Conservation (phyloP, 2,329 filamentous ascomycete species). For the Elsinoe arachidis region DNA sequence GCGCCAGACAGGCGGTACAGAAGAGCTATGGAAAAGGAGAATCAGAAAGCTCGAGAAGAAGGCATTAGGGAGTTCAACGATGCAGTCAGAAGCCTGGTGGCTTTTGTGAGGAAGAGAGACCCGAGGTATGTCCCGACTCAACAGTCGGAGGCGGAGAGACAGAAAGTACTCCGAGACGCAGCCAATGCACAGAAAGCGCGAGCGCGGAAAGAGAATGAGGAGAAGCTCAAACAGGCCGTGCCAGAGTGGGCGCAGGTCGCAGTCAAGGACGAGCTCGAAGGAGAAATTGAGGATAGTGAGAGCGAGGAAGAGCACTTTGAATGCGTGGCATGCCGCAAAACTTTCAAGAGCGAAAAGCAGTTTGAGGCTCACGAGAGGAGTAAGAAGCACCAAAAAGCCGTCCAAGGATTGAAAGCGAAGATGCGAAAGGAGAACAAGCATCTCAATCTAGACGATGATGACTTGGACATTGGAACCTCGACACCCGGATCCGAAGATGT, state of each 20-base stretch:
- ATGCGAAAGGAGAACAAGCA: slow-evolving; percentile 73
- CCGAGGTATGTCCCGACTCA: slow-evolving; percentile 71
- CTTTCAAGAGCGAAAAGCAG: slow-evolving; percentile 84
- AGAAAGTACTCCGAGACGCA: slow-evolving; percentile 66
- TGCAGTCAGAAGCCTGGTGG: slow-evolving; percentile 73
- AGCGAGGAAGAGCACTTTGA: slow-evolving; percentile 47
- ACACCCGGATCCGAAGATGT: slow-evolving; percentile 27
- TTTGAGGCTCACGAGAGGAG: slow-evolving; percentile 88
- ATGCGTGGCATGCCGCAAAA: slow-evolving; percentile 56
- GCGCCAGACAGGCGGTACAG: slow-evolving; percentile 78
- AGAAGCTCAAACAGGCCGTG: slow-evolving; percentile 58
- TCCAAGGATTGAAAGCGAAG: slow-evolving; percentile 68
- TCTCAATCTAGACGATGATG: slow-evolving; percentile 39
- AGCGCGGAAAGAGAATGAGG: slow-evolving; percentile 70
- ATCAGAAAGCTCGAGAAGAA: slow-evolving; percentile 73
- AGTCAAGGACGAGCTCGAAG: slow-evolving; percentile 44
- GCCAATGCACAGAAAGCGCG: slow-evolving; percentile 76
- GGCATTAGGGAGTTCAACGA: slow-evolving; percentile 86
- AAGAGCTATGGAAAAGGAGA: slow-evolving; percentile 90
- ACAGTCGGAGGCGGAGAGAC: slow-evolving; percentile 71
- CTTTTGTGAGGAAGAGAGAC: slow-evolving; percentile 85
- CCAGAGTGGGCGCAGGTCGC: slow-evolving; percentile 67
- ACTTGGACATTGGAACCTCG: slow-evolving; percentile 25
- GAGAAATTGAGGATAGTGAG: slow-evolving; percentile 42
- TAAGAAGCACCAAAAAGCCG: slow-evolving; percentile 87